These are phyloP conservation scores for Boletus austroedulis DNA, from an alignment of 1,284 basidiomycete species.

Conservation along the genomic window DNA sequence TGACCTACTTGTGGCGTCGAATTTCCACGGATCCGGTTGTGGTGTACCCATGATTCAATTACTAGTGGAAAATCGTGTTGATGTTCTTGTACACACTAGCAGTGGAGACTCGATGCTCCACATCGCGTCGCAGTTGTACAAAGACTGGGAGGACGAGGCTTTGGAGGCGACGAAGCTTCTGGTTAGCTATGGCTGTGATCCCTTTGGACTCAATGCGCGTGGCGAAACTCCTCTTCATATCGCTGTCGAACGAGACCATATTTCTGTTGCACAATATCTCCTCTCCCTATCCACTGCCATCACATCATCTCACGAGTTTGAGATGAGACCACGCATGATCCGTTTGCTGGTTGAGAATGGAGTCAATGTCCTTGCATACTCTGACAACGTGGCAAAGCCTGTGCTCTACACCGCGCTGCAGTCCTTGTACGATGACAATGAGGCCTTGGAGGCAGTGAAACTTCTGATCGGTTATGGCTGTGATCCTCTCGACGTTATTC, in stretches of 20 bases:
- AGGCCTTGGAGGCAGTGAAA: not conserved
- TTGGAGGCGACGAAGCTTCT: not conserved
- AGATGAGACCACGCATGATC: not conserved
- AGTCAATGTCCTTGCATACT: not conserved
- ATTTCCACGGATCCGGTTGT: no score
- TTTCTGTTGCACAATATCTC: not conserved
- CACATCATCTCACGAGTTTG: no score
- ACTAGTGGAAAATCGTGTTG: not conserved
- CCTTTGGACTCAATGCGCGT: not conserved
- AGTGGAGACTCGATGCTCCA: not conserved
- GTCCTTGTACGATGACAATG: not conserved
- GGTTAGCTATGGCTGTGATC: not conserved
- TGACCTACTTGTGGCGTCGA: not conserved
- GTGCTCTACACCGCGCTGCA: not conserved
- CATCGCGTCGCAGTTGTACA: not conserved
- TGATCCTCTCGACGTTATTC: not conserved
- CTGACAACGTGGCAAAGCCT: not conserved
- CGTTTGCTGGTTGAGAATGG: not conserved
- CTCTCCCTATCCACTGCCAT: no score
- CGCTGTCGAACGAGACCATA: no score
- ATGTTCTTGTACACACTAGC: not conserved
- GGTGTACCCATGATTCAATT: not conserved
- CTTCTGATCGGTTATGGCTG: not conserved
- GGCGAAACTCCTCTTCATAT: not conserved
- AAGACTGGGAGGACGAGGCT: not conserved